These are phyloP conservation scores for Ceratopteris richardii DNA, from an alignment of 75 land plant species.

Conservation along the genomic window DNA sequence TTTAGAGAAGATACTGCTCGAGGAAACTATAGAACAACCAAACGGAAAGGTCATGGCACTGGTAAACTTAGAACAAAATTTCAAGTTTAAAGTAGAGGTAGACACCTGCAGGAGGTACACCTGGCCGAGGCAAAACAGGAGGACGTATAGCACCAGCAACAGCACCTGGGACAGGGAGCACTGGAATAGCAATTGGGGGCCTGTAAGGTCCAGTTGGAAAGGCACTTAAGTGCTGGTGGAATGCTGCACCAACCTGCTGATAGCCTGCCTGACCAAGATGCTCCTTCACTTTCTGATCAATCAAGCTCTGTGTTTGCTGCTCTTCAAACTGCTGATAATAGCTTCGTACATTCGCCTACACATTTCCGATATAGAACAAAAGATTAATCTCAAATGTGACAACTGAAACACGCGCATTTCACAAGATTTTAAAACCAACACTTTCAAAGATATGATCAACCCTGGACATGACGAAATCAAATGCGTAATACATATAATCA, in stretches of 20 bases:
- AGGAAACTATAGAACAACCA: too few species aligned
- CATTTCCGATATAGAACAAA: too few species aligned
- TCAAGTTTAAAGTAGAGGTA: too few species aligned
- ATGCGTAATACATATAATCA: too few species aligned
- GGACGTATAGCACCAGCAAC: slow-evolving; percentile 39
- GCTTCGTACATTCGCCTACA: slow-evolving; percentile 82
- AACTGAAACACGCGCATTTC: too few species aligned
- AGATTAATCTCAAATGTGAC: too few species aligned
- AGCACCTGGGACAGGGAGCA: slow-evolving; percentile 37
- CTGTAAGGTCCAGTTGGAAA: slow-evolving; percentile 36
- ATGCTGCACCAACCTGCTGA: slow-evolving; percentile 73
- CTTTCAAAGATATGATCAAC: too few species aligned
- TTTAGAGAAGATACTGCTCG: too few species aligned
- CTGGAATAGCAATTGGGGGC: slow-evolving; percentile 49
- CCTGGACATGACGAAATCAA: too few species aligned
- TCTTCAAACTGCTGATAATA: slow-evolving; percentile 99
- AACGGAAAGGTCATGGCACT: too few species aligned
- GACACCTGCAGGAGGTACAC: slow-evolving; percentile 62
- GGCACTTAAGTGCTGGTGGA: slow-evolving; percentile 56
- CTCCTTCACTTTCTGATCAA: slow-evolving; percentile 95
- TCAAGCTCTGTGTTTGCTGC: slow-evolving; percentile 92
- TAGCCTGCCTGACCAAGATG: slow-evolving; percentile 87
- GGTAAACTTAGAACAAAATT: too few species aligned
- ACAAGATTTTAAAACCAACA: too few species aligned
- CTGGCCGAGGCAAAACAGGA: slow-evolving; percentile 71